phyloP scores from a whole-genome alignment of 768 basidiomycete species.

The Rhizopogon salebrosus region DNA sequence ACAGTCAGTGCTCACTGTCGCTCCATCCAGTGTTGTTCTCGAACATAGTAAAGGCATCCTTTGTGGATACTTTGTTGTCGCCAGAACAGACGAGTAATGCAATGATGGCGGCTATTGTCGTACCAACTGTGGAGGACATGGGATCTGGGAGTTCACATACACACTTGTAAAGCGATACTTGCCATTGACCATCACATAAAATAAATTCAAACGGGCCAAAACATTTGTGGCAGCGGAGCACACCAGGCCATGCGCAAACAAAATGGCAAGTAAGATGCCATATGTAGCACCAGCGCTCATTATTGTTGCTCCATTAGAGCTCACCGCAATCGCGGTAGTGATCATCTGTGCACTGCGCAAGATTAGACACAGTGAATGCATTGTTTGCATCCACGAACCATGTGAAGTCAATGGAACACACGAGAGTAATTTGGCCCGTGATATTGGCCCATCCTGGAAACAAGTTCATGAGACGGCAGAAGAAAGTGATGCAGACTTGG shows the following conservation, averaged over 20 bases:
- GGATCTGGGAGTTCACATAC: conserved; percentile 1
- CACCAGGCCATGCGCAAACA: conserved; percentile 63
- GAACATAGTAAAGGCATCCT: conserved; percentile 62
- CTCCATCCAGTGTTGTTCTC: conserved; percentile 71
- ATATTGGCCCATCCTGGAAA: conserved; percentile 67
- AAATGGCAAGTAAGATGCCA: conserved; percentile 59
- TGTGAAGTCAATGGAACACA: conserved; percentile 73
- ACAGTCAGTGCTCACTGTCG: conserved; percentile 38
- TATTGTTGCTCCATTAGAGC: conserved; percentile 45
- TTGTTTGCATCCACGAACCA: conserved; percentile 33
- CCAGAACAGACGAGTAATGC: conserved; percentile 53
- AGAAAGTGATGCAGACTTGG: background rate
- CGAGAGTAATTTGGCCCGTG: conserved; percentile 64
- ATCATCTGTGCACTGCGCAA: conserved; percentile 65
- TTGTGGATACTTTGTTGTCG: conserved; percentile 55
- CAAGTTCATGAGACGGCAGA: conserved; percentile 16
- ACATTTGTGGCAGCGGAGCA: conserved; percentile 66
- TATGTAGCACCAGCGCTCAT: conserved; percentile 60
- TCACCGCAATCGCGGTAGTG: conserved; percentile 61
- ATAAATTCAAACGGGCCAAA: conserved; percentile 63
- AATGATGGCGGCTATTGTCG: conserved; percentile 59
- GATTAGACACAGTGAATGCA: background rate
- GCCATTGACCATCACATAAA: conserved; percentile 66
- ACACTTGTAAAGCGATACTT: conserved; percentile 14
- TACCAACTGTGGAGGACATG: conserved; percentile 42